phyloP scores from a whole-genome alignment of 2,329 filamentous ascomycete genomes.

The Hypomyces rosellus region DNA sequence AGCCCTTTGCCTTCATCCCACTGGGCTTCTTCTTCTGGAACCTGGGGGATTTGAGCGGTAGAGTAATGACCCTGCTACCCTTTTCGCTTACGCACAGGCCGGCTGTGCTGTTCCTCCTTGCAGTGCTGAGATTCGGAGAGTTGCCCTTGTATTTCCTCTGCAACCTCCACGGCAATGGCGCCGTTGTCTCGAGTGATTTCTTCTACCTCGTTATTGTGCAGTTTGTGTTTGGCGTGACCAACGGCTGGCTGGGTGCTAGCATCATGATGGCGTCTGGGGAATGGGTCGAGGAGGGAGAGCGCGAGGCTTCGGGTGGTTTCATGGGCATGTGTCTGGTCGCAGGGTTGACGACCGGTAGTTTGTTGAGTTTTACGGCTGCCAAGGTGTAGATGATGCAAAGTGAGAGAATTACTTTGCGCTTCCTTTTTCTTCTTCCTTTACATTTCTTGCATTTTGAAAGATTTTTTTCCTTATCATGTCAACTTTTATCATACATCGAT shows the following conservation, averaged over 20 bases:
- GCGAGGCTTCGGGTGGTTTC: constrained; percentile 85
- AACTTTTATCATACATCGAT: too few relatives aligned
- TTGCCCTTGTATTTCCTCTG: constrained; percentile 85
- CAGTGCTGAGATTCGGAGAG: constrained; percentile 61
- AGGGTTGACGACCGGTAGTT: constrained; percentile 76
- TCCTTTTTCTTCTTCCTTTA: not conserved
- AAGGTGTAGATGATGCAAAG: constrained; percentile 21
- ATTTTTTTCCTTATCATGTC: too few relatives aligned
- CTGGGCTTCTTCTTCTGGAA: constrained; percentile 94
- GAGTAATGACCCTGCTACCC: constrained; percentile 58
- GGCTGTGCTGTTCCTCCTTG: constrained; percentile 57
- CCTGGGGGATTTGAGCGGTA: constrained; percentile 72
- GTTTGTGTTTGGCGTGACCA: constrained; percentile 73
- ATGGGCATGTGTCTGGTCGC: constrained; percentile 88
- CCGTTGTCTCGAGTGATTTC: constrained; percentile 67
- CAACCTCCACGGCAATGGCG: constrained; percentile 74
- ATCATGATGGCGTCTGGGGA: constrained; percentile 88
- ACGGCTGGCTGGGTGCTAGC: constrained; percentile 78
- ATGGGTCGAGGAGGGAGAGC: constrained; percentile 75
- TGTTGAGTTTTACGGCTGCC: constrained; percentile 75
- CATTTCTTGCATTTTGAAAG: too few relatives aligned
- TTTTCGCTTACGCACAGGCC: constrained; percentile 57
- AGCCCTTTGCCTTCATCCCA: constrained; percentile 76
- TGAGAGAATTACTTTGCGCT: not conserved
- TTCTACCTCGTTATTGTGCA: constrained; percentile 87